Base-by-base conservation (phyloP, 2,329 filamentous ascomycete species). In the Aspergillus caelatus region DNA sequence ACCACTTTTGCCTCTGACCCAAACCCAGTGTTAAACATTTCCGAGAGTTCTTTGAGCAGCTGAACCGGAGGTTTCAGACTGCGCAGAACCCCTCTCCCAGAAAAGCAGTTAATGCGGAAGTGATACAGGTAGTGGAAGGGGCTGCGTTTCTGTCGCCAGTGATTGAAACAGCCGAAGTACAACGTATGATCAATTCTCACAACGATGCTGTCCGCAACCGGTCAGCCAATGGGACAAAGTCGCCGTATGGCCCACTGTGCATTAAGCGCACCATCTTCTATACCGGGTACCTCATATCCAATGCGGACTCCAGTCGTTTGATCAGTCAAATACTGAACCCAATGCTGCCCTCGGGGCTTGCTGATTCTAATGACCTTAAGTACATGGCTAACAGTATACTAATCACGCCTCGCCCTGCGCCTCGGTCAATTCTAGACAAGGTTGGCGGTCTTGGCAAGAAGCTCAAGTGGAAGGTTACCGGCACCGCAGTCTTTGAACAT, bases 231-330 rank as follows among this genome's bases (percentile, higher is more conserved):
- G 67, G 69, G 23, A 74, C 76, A 11, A 82, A 81, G 46, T 82
- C 82, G 1, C 74, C 75, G 11, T 78, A 78, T 54, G 78, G 81
- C 39, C 78, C 80, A 53, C 83, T 95, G 64, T 85, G 87, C 69
- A 92, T 99, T 75, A 93, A 92, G 77, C 94, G 94, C 75, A 92
- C 89, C 1, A 90, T 97, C 57, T 93, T 93, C 78, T 97, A 94
- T 79, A 97, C 95, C 1, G 93, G 92, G 57, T 98, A 99, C 78
- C 87, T 96, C 78, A 89, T 99, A 68, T 84, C 84, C 46, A 83
- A 88, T 55, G 82, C 86, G 30, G 92, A 95, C 75, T 90, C 89
- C 2, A 86, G 91, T 72, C 88, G 86, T 61, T 83, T 98, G 43
- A 85, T 91, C 61, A 85, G 86, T 7, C 71, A 77, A 57, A 84